Evolutionary conservation across 169 alveolate species (phyloP), one percentile per base, ranked within the genome.

Genomic region (Eimeria falciformis): DNA sequence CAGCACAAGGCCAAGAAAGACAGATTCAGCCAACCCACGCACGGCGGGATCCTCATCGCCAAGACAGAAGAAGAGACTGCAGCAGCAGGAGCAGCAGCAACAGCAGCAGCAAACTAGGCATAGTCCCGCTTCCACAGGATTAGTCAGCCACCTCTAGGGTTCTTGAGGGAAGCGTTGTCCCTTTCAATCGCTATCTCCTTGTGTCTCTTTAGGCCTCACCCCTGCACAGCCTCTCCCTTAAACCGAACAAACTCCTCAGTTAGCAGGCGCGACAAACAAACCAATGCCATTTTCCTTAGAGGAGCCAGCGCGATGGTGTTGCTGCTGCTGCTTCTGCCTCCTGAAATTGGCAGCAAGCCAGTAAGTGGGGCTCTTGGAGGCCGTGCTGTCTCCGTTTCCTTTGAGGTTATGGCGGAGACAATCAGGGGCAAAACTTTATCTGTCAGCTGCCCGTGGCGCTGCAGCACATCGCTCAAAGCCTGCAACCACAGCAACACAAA

Each of bases 381-480:
- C 14, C 33, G 18, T 23, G 68, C 69, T 23, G 73, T 11, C 50
- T 11, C 43, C 9, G 71, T 50, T 25, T 50, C 73, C 7, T 25
- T 14, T 37, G 88, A 78, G 9, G 69, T 73, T 5, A 78, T 50
- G 7, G 88, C 88, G 25, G 88, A 50, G 71, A 78, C 88, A 25
- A 78, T 78, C 53, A 50, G 69, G 4, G 88, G 88, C n/a, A 78
- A 53, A 1, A 50, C 62, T n/a, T 55, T n/a, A 27, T 78, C 88
- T 3, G 88, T 47, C 9, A 78, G 46, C 46, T 55, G 71, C 66
- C 71, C 45, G 25, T 78, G 88, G 14, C 88, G 66, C 73, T 78
- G 88, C 66, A 78, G 62, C 73, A 78, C 46, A 33, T 78, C 88
- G 73, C 71, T 46, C n/a, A 78, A 7, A n/a, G 53, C 88, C 88